Evolutionary conservation across 129 eudicot genomes (phyloP), one percentile per base, ranked within the genome.

Genomic region (Escallonia herrerae): DNA sequence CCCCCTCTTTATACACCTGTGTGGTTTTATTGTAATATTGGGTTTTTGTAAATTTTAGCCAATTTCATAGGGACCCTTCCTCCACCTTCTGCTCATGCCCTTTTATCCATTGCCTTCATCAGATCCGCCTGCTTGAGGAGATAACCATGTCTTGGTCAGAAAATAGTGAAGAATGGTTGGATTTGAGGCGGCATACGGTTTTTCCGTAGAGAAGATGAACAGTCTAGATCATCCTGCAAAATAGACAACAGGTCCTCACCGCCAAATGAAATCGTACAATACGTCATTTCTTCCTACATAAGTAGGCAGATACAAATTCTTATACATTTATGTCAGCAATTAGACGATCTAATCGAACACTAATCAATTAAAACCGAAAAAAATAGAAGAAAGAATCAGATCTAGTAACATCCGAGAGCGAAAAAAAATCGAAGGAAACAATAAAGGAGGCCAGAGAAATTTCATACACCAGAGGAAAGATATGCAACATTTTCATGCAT

Each of bases 401-500:
- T 41, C 62, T 1, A 44, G 1, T 50, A 15, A 52, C 69, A 43
- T 7, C 39, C 2, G 66, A 58, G 61, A 6, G 15, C 56, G 10
- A 11, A 40, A n/a, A 5, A 15, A 60, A 14, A 4, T 12, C 8
- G 12, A 60, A 40, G 64, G 13, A 12, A 39, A 7, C 40, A 10
- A 2, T 7, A 50, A 49, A 51, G 22, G 47, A 44, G 46, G 43
- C 15, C 43, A 39, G 43, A 7, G 65, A 49, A n/a, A 14, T 38
- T n/a, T 42, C n/a, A 57, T 77, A 77, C 83, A 75, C 71, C 47
- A 11, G 66, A 71, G 4, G 46, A 53, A 43, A 67, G 76, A 82
- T 82, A 76, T 48, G 62, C 10, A n/a, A 7, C 72, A 62, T 46
- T 47, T 2, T 82, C 77, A 15, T 54, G 84, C 67, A 41, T 61